These are phyloP conservation scores for Sporisorium iseilematis-ciliati DNA, from an alignment of 1,284 basidiomycete genomes.

Conservation along the genomic window DNA sequence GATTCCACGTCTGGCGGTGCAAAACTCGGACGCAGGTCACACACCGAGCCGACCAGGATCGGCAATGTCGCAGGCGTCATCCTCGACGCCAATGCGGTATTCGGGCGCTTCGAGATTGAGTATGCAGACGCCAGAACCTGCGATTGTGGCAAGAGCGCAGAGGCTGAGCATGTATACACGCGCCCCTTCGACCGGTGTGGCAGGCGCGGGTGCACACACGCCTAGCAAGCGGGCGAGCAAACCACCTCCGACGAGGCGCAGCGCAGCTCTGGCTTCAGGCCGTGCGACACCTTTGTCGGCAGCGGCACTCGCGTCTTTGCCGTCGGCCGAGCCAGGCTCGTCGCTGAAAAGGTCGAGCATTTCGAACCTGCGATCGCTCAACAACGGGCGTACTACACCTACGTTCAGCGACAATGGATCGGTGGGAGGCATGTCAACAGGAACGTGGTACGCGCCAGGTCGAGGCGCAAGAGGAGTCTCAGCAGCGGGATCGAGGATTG, in stretches of 20 bases:
- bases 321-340: constrained; percentile 46
- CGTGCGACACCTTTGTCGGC: constrained; percentile 61
- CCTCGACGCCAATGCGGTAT: constrained; percentile 42
- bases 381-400: constrained; percentile 52
- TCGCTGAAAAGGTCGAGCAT: constrained; percentile 51
- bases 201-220: constrained; percentile 15
- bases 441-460: constrained; percentile 44
- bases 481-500: constrained; percentile 28
- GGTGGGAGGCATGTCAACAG: constrained; percentile 44
- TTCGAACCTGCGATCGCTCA: constrained; percentile 48
- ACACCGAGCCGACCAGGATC: constrained; percentile 53
- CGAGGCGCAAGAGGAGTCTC: constrained; percentile 27
- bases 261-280: constrained; percentile 31
- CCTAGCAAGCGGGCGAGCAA: constrained; percentile 55
- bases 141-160: constrained; percentile 58
- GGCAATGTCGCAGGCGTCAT: constrained; percentile 53
- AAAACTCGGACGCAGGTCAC: constrained; percentile 13
- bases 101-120: constrained; percentile 47
- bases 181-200: constrained; percentile 45
- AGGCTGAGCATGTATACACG: constrained; percentile 58
- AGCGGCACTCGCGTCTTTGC: constrained; percentile 60
- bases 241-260: constrained; percentile 53
- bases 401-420: constrained; percentile 56
- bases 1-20: constrained; percentile 53
- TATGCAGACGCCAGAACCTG: constrained; percentile 67